Percentiles rank a stretch among this genome's conserved stretches.
phyloP scores from a whole-genome alignment of 2,329 filamentous ascomycete species.

The Beauveria varroae region DNA sequence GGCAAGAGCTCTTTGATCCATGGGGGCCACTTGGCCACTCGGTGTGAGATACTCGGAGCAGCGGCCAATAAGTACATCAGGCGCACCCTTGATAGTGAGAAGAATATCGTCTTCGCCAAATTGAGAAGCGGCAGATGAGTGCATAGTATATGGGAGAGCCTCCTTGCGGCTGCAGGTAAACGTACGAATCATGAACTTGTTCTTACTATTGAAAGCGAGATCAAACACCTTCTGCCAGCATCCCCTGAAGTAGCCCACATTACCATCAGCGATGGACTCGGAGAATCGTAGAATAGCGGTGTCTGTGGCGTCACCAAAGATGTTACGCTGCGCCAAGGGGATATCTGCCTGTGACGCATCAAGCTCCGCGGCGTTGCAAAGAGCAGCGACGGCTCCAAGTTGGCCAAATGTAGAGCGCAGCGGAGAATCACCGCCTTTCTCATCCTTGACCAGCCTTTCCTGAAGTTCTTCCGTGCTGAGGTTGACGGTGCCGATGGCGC shows the following conservation, averaged over 20 bases:
- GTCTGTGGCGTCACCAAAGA: slow-evolving; percentile 72
- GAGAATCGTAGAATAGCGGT: slow-evolving; percentile 66
- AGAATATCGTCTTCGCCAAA: slow-evolving; percentile 36
- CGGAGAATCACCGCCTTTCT: background rate
- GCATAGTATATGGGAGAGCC: slow-evolving; percentile 28
- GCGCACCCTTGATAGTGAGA: slow-evolving; percentile 72
- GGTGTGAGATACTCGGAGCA: slow-evolving; percentile 50
- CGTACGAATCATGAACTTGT: slow-evolving; percentile 71
- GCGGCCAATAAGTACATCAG: slow-evolving; percentile 61
- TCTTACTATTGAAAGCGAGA: slow-evolving; percentile 73
- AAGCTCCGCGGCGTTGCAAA: slow-evolving; percentile 72
- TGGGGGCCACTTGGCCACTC: slow-evolving; percentile 43
- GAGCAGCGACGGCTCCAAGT: slow-evolving; percentile 51
- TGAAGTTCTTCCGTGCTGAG: slow-evolving; percentile 45
- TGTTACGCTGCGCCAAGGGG: slow-evolving; percentile 52
- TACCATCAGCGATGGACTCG: slow-evolving; percentile 46
- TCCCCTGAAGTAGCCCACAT: slow-evolving; percentile 51
- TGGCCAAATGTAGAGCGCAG: slow-evolving; percentile 39
- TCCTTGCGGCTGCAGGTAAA: slow-evolving; percentile 37
- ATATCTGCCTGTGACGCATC: slow-evolving; percentile 55
- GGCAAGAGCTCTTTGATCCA: slow-evolving; percentile 38
- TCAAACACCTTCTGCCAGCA: slow-evolving; percentile 61
- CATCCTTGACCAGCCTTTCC: slow-evolving; percentile 22
- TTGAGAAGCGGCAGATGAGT: slow-evolving; percentile 23
- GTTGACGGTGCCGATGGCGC: slow-evolving; percentile 46